Base-by-base conservation (phyloP, 768 basidiomycete genomes). In the Boletus speciosus region DNA sequence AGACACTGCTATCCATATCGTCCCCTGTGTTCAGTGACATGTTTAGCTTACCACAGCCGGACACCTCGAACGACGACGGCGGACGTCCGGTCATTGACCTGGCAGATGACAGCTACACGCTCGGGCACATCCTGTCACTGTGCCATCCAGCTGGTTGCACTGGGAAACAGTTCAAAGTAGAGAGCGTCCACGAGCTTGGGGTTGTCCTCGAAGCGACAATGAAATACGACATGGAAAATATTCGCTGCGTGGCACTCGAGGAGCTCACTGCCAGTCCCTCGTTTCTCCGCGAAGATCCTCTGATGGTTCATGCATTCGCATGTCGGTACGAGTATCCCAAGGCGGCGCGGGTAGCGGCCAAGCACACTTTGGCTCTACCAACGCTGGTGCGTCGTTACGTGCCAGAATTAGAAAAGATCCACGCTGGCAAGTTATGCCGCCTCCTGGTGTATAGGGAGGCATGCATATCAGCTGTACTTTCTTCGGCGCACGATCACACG, bases 151-250 rank as follows among this genome's bases (percentile, higher is more conserved):
- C 38, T 0, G 36, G 40, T 16, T 38, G 16, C 49, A 44, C 47
- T 5, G 41, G 46, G 4, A 46, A 31, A 31, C 35, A 21, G 12
- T 50, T 56, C 57, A 34, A 42, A 23, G 31, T 46, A 1, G 6
- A 27, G 16, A 37, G 5, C 6, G 1, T 52, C 41, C 4, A 8
- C 4, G 51, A 61, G n/a, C 59, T 65, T 15, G 19, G 12, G 9
- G 38, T 25, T 9, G 37, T 56, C 29, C 50, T 64, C 12, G 55
- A 59, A 6, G 61, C 48, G 2, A 29, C 52, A 16, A 32, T 11
- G 2, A 66, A 64, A 39, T 60, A 66, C 10, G 57, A 60, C 9
- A 66, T 63, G 64, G 40, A 47, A 9, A 43, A 41, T 4, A 12
- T 29, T 16, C 53, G 34, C 14, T 15, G 15, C 15, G 15, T 34